Base-by-base conservation (phyloP, 176 grass and related monocot genomes). In the Cenchrus americanus region DNA sequence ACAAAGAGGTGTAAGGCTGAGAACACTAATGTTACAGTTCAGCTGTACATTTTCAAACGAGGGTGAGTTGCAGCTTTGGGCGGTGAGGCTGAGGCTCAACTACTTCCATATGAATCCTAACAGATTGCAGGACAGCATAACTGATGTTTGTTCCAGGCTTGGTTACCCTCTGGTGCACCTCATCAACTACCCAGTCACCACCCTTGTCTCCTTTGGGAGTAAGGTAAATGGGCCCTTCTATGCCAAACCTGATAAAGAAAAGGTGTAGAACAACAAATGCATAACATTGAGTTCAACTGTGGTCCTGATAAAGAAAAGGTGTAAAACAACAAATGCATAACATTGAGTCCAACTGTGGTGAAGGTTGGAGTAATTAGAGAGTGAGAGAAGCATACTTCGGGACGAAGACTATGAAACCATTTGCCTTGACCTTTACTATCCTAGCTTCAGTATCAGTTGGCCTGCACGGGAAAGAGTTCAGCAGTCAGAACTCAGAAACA, bases 371-470 rank as follows among this genome's bases (percentile, higher is more conserved):
- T 13, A 62, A 62, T 26, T 26, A 62, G 76, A 14, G 42, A 19
- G 10, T 43, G 69, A 17, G 60, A 49, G 76, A 48, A 71, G 19
- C 82, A 71, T 98, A 98, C 96, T 98, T 98, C 80, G 96, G 96
- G 61, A 98, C 87, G 27, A 98, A 98, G 64, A 94, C 96, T 72
- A 98, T 98, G 81, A 98, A 95, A 84, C 96, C 93, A 73, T 98
- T 95, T 82, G 93, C 93, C 81, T 95, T 98, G 80, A 98, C 80
- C 89, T 98, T 98, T 85, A 98, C 87, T 90, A 98, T 98, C 87
- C 93, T 95, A 64, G 87, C 96, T 91, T 95, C 89, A 82, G 96
- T 92, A 40, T 94, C 91, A 44, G 84, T 95, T 73, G 93, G 96
- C 87, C 96, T 98, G 91, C 78, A 89, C 40, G 22, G 40, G 40